Evolutionary conservation across 139 green algal genomes (phyloP).

Genomic region (Tetradesmus lagerheimii): DNA sequence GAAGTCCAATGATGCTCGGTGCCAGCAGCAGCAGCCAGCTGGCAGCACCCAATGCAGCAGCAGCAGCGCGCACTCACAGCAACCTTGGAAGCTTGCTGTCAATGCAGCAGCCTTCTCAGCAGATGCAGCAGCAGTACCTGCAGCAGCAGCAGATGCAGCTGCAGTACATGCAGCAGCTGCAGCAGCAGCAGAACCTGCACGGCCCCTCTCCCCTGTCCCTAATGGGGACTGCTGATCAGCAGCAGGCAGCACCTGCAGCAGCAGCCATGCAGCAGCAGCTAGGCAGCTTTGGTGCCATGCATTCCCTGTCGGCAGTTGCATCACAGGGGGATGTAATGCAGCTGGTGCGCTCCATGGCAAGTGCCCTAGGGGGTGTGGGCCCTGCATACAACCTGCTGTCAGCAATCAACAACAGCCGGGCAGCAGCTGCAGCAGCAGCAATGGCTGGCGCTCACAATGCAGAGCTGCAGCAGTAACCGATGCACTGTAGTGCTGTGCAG

Average conservation of each 20-base stretch:
- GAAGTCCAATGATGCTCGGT: conserved; percentile 13
- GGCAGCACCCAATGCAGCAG: background rate
- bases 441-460: background rate
- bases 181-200: background rate
- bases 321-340: conserved; percentile 9
- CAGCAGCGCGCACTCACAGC: background rate
- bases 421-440: conserved; percentile 2
- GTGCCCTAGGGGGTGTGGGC: conserved; percentile 1
- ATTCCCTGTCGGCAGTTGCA: background rate
- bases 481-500: background rate
- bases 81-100: background rate
- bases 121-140: background rate
- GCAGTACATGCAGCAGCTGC: background rate
- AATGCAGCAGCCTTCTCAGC: background rate
- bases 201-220: conserved; percentile 6
- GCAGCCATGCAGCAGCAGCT: conserved; percentile 3
- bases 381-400: conserved; percentile 19
- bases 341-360: conserved; percentile 11
- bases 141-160: conserved; percentile 10
- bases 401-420: background rate
- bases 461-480: background rate
- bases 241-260: background rate
- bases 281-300: background rate
- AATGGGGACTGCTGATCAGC: background rate
- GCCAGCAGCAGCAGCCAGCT: conserved; percentile 1